Conservation (phyloP, 805 yeast genomes). For the Cyberlindnera suaveolens region DNA sequence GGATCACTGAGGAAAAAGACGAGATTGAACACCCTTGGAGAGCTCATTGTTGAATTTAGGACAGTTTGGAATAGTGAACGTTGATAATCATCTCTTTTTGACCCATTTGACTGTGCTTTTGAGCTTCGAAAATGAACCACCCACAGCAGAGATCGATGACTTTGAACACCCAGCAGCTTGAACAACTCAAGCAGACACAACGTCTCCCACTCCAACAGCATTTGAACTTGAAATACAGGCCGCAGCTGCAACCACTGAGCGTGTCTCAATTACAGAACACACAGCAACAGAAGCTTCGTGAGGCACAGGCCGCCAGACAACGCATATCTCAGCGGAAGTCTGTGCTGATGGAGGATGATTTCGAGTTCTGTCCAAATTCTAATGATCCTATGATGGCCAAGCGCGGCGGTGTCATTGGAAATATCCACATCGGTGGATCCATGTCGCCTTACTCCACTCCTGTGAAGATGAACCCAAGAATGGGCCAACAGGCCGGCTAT, state of each 20-base stretch:
- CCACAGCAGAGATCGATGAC: not conserved
- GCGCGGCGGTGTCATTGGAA: not conserved
- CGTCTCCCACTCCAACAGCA: conserved; percentile 5
- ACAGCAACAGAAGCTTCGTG: conserved; percentile 15
- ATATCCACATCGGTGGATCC: not conserved
- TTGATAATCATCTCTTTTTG: too few relatives aligned
- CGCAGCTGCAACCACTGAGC: conserved; percentile 9
- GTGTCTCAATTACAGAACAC: conserved; percentile 12
- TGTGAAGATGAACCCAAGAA: conserved; percentile 13
- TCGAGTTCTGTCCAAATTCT: conserved; percentile 58
- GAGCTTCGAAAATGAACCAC: not conserved
- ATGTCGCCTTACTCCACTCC: conserved; percentile 20
- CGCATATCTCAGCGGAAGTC: conserved; percentile 58
- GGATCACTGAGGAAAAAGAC: too few relatives aligned
- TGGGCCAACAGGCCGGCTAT: conserved; percentile 9
- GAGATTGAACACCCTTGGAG: too few relatives aligned
- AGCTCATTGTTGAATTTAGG: too few relatives aligned
- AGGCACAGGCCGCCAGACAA: conserved; percentile 33
- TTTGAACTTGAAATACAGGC: conserved; percentile 5
- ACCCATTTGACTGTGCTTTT: too few relatives aligned
- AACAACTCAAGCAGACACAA: conserved; percentile 8
- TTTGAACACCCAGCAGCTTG: conserved; percentile 1
- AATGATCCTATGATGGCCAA: not conserved
- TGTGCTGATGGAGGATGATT: conserved; percentile 65
- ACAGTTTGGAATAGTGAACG: too few relatives aligned